These are phyloP conservation scores for Dothideomycetes sp. DNA, from an alignment of 2,329 filamentous ascomycete genomes.

Conservation along the genomic window DNA sequence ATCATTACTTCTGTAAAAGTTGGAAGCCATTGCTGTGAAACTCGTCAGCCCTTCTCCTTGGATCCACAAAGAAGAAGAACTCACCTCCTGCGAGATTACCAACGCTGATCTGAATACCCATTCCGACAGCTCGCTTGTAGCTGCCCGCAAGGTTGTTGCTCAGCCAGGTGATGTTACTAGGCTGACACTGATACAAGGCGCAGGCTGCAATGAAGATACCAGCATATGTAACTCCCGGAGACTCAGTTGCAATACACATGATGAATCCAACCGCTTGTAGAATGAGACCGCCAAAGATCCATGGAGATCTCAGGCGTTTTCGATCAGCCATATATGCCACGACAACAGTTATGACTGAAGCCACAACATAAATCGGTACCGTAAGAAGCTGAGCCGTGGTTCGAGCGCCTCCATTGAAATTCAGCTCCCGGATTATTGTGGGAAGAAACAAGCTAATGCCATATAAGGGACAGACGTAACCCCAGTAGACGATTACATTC, in stretches of 20 bases:
- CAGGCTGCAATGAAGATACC: conserved; percentile 23
- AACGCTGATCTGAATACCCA: conserved; percentile 42
- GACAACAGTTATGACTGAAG: conserved; percentile 18
- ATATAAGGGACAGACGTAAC: conserved; percentile 44
- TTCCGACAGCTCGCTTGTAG: conserved; percentile 43
- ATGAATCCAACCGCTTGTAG: conserved; percentile 21
- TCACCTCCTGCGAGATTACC: conserved; percentile 37
- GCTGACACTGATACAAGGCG: conserved; percentile 19
- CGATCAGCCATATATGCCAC: conserved; percentile 21
- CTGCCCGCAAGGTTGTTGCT: conserved; percentile 45
- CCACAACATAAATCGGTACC: conserved; percentile 35
- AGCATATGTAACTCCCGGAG: conserved; percentile 20
- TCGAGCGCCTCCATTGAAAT: conserved; percentile 34
- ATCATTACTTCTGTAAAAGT: conserved; percentile 54
- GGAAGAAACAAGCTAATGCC: conserved; percentile 30
- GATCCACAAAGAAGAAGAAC: neutral
- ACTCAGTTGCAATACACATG: conserved; percentile 18
- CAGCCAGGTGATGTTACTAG: conserved; percentile 38
- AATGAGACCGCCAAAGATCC: conserved; percentile 18
- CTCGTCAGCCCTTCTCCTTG: neutral
- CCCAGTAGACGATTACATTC: conserved; percentile 54
- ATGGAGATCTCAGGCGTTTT: conserved; percentile 20
- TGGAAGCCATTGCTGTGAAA: conserved; percentile 54
- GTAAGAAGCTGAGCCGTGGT: conserved; percentile 36
- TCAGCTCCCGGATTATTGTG: conserved; percentile 35